phyloP scores from a whole-genome alignment of 2,329 filamentous ascomycete species.

The Plectosphaerella cucumerina region DNA sequence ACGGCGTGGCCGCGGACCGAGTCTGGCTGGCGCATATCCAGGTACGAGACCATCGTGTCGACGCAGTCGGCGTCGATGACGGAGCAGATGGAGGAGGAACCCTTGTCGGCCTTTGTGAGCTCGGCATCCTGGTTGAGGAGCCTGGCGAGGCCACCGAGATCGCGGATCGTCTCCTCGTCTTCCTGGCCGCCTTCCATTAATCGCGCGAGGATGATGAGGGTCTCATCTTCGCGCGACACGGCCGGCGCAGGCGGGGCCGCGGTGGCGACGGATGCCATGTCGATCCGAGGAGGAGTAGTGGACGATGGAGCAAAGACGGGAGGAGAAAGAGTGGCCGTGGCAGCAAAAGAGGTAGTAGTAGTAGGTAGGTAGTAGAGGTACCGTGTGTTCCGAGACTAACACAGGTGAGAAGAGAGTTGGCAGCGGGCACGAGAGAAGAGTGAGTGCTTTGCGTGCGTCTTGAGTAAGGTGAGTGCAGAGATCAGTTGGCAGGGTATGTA shows the following conservation, averaged over 20 bases:
- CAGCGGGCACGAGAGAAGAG: slow-evolving; percentile 5
- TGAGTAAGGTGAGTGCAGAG: neutral
- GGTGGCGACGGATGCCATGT: slow-evolving; percentile 30
- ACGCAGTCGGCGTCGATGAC: slow-evolving; percentile 72
- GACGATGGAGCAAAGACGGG: slow-evolving; percentile 1
- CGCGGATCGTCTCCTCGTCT: slow-evolving; percentile 63
- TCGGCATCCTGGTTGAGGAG: slow-evolving; percentile 53
- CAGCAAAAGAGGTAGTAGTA: slow-evolving; percentile 3
- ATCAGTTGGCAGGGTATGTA: too few relatives aligned
- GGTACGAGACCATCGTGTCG: slow-evolving; percentile 79
- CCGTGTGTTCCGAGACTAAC: slow-evolving; percentile 1
- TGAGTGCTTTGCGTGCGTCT: neutral
- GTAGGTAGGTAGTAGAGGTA: neutral
- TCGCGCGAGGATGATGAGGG: slow-evolving; percentile 76
- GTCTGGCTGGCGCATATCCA: slow-evolving; percentile 76
- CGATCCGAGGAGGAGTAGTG: slow-evolving; percentile 3
- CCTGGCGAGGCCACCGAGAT: slow-evolving; percentile 55
- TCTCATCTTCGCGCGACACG: slow-evolving; percentile 53
- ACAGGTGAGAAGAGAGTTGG: slow-evolving; percentile 3
- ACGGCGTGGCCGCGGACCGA: slow-evolving; percentile 77
- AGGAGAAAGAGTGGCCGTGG: neutral
- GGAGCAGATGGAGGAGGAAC: slow-evolving; percentile 47
- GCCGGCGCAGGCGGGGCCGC: slow-evolving; percentile 20
- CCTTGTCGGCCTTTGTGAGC: slow-evolving; percentile 28
- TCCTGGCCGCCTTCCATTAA: slow-evolving; percentile 89